Base-by-base conservation (phyloP, 805 yeast genomes). In the Myxozyma mucilagina region DNA sequence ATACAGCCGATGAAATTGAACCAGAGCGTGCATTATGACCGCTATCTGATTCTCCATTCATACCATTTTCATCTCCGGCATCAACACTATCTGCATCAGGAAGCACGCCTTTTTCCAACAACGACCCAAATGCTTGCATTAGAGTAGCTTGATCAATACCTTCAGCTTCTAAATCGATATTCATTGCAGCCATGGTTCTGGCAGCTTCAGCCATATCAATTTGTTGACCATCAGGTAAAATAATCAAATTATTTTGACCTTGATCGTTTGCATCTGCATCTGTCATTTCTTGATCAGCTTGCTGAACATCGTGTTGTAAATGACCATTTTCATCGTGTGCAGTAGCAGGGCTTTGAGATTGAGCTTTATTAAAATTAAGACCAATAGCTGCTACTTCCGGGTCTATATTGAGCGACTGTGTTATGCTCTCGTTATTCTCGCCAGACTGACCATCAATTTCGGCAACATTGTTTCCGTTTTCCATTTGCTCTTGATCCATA, bases 111-210 rank as follows among this genome's bases (percentile, higher is more conserved):
- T 55, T 55, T n/a, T 45, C 48, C 9, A 55, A 38, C 16, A 55
- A 29, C 35, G 45, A 45, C 16, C 49, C 41, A 32, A 55, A 47
- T 4, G 53, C 53, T 24, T 55, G 53, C 39, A 55, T 18, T 10
- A 55, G 18, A 6, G 58, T 47, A 10, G 39, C 32, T 29, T 55
- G 53, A 38, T 55, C 58, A 16, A 55, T 45, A 9, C 53, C 53
- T 18, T 44, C 57, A 10, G 50, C 57, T 3, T 43, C 43, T 24
- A 56, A 50, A 18, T 56, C 58, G 13, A 38, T 47, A 24, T 51
- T 51, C 47, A 57, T 34, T 4, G 54, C 18, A 2, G 48, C 61
- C 31, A 53, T 39, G 3, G 39, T 31, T 38, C 39, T 43, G 11
- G 34, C 29, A 3, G 42, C 47, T 7, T 20, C 47, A 9, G 48